phyloP scores from a whole-genome alignment of 1,284 basidiomycete genomes.

The Ganoderma multipileum region DNA sequence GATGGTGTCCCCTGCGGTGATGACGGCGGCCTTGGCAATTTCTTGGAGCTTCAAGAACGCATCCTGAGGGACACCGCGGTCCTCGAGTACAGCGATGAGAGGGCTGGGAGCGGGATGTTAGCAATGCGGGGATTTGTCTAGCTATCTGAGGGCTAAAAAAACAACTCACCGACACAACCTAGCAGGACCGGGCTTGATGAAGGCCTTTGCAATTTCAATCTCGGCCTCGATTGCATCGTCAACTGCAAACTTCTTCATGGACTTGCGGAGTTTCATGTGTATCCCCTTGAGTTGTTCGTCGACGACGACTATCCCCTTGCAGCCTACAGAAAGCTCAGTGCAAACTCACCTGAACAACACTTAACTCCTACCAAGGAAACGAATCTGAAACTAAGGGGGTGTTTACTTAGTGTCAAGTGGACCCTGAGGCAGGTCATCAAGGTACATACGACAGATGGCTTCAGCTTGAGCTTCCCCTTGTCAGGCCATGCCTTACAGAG shows the following conservation, averaged over 20 bases:
- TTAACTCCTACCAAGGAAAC: conserved; percentile 62
- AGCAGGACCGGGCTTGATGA: conserved; percentile 60
- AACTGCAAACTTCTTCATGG: conserved; percentile 76
- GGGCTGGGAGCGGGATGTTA: conserved; percentile 47
- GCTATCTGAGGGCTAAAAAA: neutral
- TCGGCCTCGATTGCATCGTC: conserved; percentile 51
- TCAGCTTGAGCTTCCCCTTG: conserved; percentile 38
- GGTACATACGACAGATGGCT: conserved; percentile 64
- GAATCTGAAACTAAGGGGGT: conserved; percentile 67
- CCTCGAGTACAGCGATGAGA: conserved; percentile 75
- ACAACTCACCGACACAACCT: conserved; percentile 66
- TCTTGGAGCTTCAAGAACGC: conserved; percentile 66
- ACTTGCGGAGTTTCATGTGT: conserved; percentile 67
- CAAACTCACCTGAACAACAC: neutral
- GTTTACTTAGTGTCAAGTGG: neutral
- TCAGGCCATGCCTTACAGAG: conserved; percentile 52
- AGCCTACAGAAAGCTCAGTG: conserved; percentile 38
- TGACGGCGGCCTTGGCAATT: conserved; percentile 54
- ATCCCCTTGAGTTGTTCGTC: conserved; percentile 61
- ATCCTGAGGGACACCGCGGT: conserved; percentile 58
- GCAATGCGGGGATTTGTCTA: neutral
- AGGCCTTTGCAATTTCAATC: conserved; percentile 77
- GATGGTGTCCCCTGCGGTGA: conserved; percentile 61
- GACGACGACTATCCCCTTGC: conserved; percentile 75
- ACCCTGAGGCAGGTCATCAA: neutral